phyloP scores from a whole-genome alignment of 176 grass and related monocot genomes.

The Bonia amplexicaulis region DNA sequence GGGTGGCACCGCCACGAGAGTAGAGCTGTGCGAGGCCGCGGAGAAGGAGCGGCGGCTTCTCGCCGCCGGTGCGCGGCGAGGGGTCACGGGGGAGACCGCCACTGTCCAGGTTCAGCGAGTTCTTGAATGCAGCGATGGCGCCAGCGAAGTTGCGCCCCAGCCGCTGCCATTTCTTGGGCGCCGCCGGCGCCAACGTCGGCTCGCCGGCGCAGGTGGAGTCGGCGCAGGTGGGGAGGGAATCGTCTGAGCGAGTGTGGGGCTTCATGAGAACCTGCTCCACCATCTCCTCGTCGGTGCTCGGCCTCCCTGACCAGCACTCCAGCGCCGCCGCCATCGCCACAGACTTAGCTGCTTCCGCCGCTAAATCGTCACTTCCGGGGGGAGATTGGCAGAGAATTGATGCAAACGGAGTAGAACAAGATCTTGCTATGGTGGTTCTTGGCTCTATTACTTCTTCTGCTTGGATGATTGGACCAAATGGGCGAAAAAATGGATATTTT shows the following conservation, averaged over 20 bases:
- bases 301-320: constrained; percentile 97
- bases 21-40: constrained; percentile 76
- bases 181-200: constrained; percentile 19
- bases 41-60: constrained; percentile 53
- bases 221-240: constrained; percentile 50
- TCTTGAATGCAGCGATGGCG: constrained; percentile 88
- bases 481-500: background rate
- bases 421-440: constrained; percentile 15
- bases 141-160: constrained; percentile 84
- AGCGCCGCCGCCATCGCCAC: constrained; percentile 79
- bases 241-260: constrained; percentile 70
- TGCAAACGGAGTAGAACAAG: constrained; percentile 22
- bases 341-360: constrained; percentile 10
- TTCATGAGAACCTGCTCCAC: constrained; percentile 99
- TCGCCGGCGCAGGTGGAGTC: constrained; percentile 39
- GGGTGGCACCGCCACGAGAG: constrained; percentile 41
- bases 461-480: background rate
- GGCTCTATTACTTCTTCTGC: background rate
- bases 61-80: constrained; percentile 49
- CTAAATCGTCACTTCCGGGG: constrained; percentile 9
- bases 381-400: background rate
- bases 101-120: constrained; percentile 70
- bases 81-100: constrained; percentile 42
- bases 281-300: constrained; percentile 97
- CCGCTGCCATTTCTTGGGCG: constrained; percentile 87